These are phyloP conservation scores for Pezicula neosporulosa DNA, from an alignment of 2,329 filamentous ascomycete genomes.

Conservation along the genomic window DNA sequence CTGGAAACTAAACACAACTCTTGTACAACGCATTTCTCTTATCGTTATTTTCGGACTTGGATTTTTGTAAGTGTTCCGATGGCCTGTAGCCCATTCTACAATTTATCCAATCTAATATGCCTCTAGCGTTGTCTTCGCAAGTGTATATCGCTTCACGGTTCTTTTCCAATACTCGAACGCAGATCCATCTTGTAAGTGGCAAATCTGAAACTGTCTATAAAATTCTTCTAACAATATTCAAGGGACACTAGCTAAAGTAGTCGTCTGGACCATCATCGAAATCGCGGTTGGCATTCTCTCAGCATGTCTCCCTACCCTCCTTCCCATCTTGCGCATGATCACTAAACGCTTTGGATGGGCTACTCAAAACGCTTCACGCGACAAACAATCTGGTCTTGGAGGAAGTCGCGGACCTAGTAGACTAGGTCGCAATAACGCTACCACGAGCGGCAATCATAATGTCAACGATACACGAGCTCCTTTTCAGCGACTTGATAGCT, in stretches of 20 bases:
- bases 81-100: too few relatives aligned
- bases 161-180: conserved; percentile 38
- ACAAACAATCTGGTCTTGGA: too few relatives aligned
- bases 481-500: too few relatives aligned
- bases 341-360: too few relatives aligned
- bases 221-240: too few relatives aligned
- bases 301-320: conserved; percentile 45
- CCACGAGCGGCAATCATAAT: too few relatives aligned
- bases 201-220: too few relatives aligned
- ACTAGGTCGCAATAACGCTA: too few relatives aligned
- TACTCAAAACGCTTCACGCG: too few relatives aligned
- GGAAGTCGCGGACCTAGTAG: too few relatives aligned
- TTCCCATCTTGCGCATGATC: too few relatives aligned
- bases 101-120: not conserved
- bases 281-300: conserved; percentile 48
- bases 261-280: conserved; percentile 46
- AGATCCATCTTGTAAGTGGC: conserved; percentile 37
- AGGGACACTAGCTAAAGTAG: conserved; percentile 37
- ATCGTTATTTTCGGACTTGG: conserved; percentile 3
- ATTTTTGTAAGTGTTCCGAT: conserved; percentile 3
- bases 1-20: conserved; percentile 40
- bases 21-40: conserved; percentile 36
- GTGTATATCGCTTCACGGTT: conserved; percentile 43
- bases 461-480: too few relatives aligned
- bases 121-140: conserved; percentile 43